Conservation (phyloP, 2,329 filamentous ascomycete genomes). For the Ophiognomonia clavigignenti-juglandacearum region DNA sequence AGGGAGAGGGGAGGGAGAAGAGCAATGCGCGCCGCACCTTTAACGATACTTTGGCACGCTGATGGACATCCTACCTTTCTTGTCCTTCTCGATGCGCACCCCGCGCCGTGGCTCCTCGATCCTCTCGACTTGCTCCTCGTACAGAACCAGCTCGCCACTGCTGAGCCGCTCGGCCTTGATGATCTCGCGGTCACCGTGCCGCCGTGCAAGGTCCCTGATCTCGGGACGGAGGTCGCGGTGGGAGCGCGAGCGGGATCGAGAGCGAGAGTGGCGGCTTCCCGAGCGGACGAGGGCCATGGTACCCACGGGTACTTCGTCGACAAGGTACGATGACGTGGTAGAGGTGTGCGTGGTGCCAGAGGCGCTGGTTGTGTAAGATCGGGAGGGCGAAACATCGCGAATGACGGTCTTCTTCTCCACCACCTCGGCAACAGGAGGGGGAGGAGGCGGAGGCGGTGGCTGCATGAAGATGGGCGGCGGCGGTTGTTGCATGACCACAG, state of each 20-base stretch:
- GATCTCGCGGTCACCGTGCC: slow-evolving; percentile 45
- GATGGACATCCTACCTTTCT: slow-evolving; percentile 93
- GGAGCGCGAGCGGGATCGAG: slow-evolving; percentile 36
- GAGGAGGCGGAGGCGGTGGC: slow-evolving; percentile 24
- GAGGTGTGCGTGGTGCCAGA: slow-evolving; percentile 27
- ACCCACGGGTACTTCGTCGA: slow-evolving; percentile 30
- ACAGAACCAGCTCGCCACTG: slow-evolving; percentile 60
- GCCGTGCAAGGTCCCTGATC: slow-evolving; percentile 54
- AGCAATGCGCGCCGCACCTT: slow-evolving; percentile 40
- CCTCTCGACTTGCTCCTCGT: slow-evolving; percentile 54
- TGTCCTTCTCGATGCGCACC: slow-evolving; percentile 77
- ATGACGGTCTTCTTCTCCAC: slow-evolving; percentile 40
- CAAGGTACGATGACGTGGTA: slow-evolving; percentile 35
- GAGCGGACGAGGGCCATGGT: slow-evolving; percentile 36
- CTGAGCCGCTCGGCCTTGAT: slow-evolving; percentile 52
- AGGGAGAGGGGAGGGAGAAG: background rate
- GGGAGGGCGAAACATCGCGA: slow-evolving; percentile 45
- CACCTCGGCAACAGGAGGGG: slow-evolving; percentile 31
- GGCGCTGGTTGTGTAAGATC: slow-evolving; percentile 32
- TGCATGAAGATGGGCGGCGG: slow-evolving; percentile 11
- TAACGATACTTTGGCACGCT: slow-evolving; percentile 68
- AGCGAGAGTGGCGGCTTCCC: slow-evolving; percentile 24
- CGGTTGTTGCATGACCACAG: slow-evolving; percentile 20
- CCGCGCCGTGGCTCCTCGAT: slow-evolving; percentile 50
- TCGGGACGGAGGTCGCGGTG: slow-evolving; percentile 68